phyloP scores from a whole-genome alignment of 2,329 filamentous ascomycete species.

The Sarocladium brachiariae region DNA sequence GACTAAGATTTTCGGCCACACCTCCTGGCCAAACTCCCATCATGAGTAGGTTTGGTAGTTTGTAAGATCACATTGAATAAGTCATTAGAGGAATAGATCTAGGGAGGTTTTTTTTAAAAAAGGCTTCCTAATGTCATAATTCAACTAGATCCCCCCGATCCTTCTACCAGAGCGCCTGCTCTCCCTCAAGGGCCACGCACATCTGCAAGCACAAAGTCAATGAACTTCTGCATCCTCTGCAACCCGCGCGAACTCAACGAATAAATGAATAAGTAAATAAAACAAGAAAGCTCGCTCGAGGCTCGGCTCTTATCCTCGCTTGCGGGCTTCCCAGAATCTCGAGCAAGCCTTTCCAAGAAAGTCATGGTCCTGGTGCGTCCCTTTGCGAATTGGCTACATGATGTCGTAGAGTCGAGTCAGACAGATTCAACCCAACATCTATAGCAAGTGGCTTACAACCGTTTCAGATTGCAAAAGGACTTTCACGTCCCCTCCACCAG shows the following conservation, averaged over 20 bases:
- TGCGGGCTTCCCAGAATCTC: background rate
- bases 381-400: background rate
- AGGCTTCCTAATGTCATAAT: background rate
- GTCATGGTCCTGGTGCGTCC: background rate
- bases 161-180: background rate
- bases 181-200: too few species aligned
- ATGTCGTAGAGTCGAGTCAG: background rate
- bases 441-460: slow-evolving; percentile 1
- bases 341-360: slow-evolving; percentile 1
- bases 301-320: background rate
- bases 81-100: too few species aligned
- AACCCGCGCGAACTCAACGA: background rate
- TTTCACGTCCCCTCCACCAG: slow-evolving; percentile 3
- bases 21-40: background rate
- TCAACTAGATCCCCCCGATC: background rate
- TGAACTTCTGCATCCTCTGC: too few species aligned
- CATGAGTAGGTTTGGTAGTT: too few species aligned
- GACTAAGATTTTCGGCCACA: slow-evolving; percentile 1
- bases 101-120: too few species aligned
- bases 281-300: background rate
- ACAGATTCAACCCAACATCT: background rate
- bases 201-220: too few species aligned
- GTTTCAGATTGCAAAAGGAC: slow-evolving; percentile 3
- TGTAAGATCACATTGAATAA: too few species aligned
- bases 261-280: background rate